A percentile compares a stretch with the other conserved stretches of the same genome.
Conservation (phyloP, 257 asterid species). For the Thymus mandschuricus region DNA sequence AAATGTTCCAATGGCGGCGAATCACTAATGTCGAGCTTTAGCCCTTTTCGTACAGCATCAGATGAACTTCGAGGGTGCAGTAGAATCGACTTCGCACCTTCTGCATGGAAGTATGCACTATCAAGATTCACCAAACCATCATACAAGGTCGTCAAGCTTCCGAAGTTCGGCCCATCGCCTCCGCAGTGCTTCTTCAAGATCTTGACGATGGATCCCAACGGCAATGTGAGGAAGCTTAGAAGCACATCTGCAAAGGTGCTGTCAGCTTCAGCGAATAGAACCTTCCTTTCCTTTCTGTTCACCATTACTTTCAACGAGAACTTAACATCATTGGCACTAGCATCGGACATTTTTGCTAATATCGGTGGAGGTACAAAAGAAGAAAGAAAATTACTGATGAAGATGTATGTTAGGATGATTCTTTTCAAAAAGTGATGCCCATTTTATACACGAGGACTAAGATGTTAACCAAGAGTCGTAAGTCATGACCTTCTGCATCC, state of each 20-base stretch:
- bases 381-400: too few relatives aligned
- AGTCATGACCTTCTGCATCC: too few relatives aligned
- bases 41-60: background rate
- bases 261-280: conserved; percentile 26
- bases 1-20: background rate
- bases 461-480: too few relatives aligned
- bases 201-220: conserved; percentile 26
- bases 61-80: conserved; percentile 13
- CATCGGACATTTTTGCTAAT: too few relatives aligned
- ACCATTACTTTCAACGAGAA: conserved; percentile 18
- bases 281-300: conserved; percentile 31
- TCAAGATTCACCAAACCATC: conserved; percentile 9
- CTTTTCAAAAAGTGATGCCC: too few relatives aligned
- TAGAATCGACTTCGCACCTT: conserved; percentile 20
- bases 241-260: conserved; percentile 21
- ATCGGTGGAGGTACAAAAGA: too few relatives aligned
- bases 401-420: too few relatives aligned
- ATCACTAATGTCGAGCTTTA: background rate
- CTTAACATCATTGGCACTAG: too few relatives aligned
- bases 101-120: background rate
- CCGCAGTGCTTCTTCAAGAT: conserved; percentile 8
- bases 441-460: too few relatives aligned
- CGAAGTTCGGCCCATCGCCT: background rate
- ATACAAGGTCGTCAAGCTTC: conserved; percentile 18
- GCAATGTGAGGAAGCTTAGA: conserved; percentile 31